phyloP scores from a whole-genome alignment of 2,329 filamentous ascomycete genomes.

The Phaeomoniella chlamydospora region DNA sequence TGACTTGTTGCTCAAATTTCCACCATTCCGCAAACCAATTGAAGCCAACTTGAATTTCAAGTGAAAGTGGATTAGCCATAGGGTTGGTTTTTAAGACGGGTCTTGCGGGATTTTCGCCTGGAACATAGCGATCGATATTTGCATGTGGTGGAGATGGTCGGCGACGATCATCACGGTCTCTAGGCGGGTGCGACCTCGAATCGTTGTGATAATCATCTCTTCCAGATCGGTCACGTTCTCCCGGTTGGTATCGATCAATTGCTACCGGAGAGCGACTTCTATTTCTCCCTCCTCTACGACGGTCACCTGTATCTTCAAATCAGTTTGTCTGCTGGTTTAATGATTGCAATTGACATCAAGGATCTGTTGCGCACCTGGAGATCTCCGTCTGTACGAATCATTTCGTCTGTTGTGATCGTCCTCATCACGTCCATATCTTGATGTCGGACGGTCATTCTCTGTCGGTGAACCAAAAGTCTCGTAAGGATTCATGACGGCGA shows the following conservation, averaged over 20 bases:
- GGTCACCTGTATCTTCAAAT: not conserved
- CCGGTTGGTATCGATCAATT: conserved; percentile 52
- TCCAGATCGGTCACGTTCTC: conserved; percentile 15
- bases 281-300: conserved; percentile 11
- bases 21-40: conserved; percentile 57
- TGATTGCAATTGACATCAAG: not conserved
- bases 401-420: conserved; percentile 22
- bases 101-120: conserved; percentile 41
- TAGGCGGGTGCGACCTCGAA: conserved; percentile 24
- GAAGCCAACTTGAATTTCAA: conserved; percentile 53
- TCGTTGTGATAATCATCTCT: conserved; percentile 44
- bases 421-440: conserved; percentile 24
- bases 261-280: conserved; percentile 46
- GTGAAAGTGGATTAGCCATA: conserved; percentile 44
- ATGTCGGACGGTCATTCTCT: conserved; percentile 12
- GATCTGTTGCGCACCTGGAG: conserved; percentile 23
- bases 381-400: conserved; percentile 29
- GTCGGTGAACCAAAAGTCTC: conserved; percentile 28
- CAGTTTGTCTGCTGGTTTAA: not conserved
- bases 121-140: conserved; percentile 51
- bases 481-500: conserved; percentile 27
- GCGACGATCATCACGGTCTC: conserved; percentile 43
- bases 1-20: conserved; percentile 47
- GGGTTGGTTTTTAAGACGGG: conserved; percentile 40
- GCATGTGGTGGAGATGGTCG: conserved; percentile 41